Conservation (phyloP, 2,329 filamentous ascomycete species). For the Stagonosporopsis rhizophila region DNA sequence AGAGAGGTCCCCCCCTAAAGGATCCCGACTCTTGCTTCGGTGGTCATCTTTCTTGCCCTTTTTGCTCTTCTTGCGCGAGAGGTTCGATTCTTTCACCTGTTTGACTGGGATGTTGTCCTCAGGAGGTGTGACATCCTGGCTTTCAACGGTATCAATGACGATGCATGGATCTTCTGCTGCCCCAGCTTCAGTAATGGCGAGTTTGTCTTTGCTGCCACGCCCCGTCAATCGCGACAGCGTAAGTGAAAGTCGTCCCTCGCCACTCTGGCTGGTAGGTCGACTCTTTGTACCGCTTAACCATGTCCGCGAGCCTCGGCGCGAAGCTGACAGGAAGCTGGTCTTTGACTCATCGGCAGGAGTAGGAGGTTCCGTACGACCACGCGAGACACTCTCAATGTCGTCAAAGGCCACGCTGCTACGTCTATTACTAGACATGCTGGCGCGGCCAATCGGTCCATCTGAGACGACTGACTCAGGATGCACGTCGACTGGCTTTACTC, state of each 20-base stretch:
- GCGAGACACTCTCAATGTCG: constrained; percentile 43
- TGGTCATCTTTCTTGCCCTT: constrained; percentile 45
- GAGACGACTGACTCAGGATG: constrained; percentile 24
- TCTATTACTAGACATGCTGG: constrained; percentile 47
- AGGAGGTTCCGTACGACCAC: constrained; percentile 45
- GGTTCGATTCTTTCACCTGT: constrained; percentile 33
- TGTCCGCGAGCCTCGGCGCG: constrained; percentile 43
- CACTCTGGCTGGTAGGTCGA: constrained; percentile 52
- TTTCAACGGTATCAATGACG: constrained; percentile 32
- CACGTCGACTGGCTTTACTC: constrained; percentile 23
- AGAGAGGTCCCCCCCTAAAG: constrained; percentile 35
- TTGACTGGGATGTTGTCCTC: constrained; percentile 25
- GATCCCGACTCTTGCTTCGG: constrained; percentile 51
- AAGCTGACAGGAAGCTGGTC: constrained; percentile 40
- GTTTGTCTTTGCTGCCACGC: constrained; percentile 53
- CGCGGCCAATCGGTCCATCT: constrained; percentile 40
- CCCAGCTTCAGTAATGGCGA: constrained; percentile 33
- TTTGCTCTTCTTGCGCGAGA: constrained; percentile 40
- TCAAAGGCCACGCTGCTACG: constrained; percentile 53
- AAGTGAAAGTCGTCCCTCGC: constrained; percentile 52
- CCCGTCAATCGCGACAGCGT: constrained; percentile 51
- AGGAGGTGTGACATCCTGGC: constrained; percentile 3
- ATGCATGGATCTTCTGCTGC: constrained; percentile 38
- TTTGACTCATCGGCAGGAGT: constrained; percentile 55
- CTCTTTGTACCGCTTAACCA: constrained; percentile 47